phyloP scores from a whole-genome alignment of 257 asterid genomes.

The Jacaranda mimosifolia region DNA sequence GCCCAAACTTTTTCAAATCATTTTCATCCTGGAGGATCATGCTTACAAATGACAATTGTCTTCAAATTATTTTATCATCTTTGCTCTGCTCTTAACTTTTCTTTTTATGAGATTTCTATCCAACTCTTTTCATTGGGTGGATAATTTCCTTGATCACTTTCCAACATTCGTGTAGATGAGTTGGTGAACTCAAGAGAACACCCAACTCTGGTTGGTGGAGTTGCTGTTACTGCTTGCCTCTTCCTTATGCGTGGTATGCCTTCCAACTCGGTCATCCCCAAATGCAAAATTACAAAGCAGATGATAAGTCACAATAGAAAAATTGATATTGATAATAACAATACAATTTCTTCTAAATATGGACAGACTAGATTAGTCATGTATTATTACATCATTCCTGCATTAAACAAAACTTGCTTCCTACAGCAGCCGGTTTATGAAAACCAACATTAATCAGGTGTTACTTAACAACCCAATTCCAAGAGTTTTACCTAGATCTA shows the following conservation, averaged over 20 bases:
- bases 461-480: not conserved
- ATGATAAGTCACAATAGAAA: not conserved
- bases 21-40: not conserved
- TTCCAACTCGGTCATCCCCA: not conserved
- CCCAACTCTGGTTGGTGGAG: constrained; percentile 77
- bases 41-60: constrained; percentile 3
- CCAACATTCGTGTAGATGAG: constrained; percentile 54
- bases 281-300: not conserved
- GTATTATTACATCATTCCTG: not conserved
- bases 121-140: not conserved
- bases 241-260: constrained; percentile 77
- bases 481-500: not conserved
- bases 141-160: constrained; percentile 18
- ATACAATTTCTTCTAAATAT: not conserved
- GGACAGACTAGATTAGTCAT: constrained; percentile 3
- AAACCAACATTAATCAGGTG: not conserved
- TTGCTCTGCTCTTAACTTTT: constrained; percentile 5
- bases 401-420: not conserved
- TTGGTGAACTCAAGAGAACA: constrained; percentile 61
- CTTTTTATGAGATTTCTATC: not conserved
- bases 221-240: constrained; percentile 67
- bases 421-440: not conserved
- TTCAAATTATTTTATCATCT: not conserved
- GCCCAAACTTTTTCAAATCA: not conserved
- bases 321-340: not conserved